Evolutionary conservation across 2,329 filamentous ascomycete genomes (phyloP).

Genomic region (Plenodomus lindquistii): DNA sequence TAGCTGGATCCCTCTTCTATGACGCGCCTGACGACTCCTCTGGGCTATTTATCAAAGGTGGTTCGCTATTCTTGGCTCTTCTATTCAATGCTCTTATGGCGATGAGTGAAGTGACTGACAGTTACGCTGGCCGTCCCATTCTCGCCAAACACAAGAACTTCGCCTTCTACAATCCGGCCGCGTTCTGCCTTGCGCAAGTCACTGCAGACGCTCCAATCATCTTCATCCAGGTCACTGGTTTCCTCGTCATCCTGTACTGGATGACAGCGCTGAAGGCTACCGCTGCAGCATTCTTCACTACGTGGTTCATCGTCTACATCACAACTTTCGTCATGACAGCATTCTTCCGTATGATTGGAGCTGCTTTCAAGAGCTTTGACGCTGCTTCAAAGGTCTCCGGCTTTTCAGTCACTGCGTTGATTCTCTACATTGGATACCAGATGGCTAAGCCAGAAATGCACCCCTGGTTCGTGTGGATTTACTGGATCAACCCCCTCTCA

Average conservation of each 20-base stretch:
- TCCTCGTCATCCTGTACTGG: conserved; percentile 74
- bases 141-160: conserved; percentile 86
- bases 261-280: conserved; percentile 76
- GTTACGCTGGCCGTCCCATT: conserved; percentile 70
- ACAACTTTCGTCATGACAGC: conserved; percentile 71
- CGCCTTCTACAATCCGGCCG: conserved; percentile 85
- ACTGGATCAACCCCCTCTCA: conserved; percentile 75
- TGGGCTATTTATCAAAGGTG: conserved; percentile 67
- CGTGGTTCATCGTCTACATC: conserved; percentile 43
- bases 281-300: conserved; percentile 78
- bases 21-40: conserved; percentile 60
- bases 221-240: conserved; percentile 62
- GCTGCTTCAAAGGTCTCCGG: conserved; percentile 61
- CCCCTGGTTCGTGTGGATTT: conserved; percentile 58
- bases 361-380: conserved; percentile 64
- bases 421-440: conserved; percentile 66
- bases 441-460: conserved; percentile 55
- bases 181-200: conserved; percentile 73
- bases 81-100: conserved; percentile 65
- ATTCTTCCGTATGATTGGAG: conserved; percentile 77
- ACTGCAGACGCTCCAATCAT: conserved; percentile 59
- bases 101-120: conserved; percentile 65
- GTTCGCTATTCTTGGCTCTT: conserved; percentile 66
- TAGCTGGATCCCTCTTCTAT: conserved; percentile 70
- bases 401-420: conserved; percentile 60